Evolutionary conservation across 805 yeast genomes (phyloP), one percentile per base, ranked within the genome.

Genomic region (Hemisphaericaspora nanyangensis): DNA sequence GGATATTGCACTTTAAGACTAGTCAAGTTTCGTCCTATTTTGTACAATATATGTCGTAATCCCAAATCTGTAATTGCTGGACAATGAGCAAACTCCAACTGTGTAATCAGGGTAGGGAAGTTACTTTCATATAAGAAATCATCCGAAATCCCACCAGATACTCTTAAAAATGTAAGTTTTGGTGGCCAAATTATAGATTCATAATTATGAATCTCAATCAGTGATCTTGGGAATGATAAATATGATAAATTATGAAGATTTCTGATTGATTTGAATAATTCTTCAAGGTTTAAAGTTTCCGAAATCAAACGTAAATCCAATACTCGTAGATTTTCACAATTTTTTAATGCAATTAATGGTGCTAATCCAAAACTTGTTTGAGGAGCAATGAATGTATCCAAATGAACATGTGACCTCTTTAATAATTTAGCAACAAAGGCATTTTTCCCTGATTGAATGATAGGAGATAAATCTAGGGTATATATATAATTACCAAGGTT

Each of bases 341-440:
- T 68, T 42, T 85, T 75, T 32, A 93, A 68, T 36, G 95, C 80
- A n/a, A 87, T 75, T 48, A 91, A 63, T 1, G 98, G 97, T 2
- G 95, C 85, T 35, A 80, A 74, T 0, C 99, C 99, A 66, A 93
- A 91, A 63, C 95, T 84, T 24, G 97, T 82, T 56, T 91, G 98
- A 3, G 98, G 96, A 0, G 98, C 96, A 6, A 85, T 75, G 51
- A 93, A 89, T 8, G 71, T 65, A 46, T 79, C 76, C 35, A 93
- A 64, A 28, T 70, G 74, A 15, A 71, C 58, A 7, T 89, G 76
- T 39, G 96, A 85, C 29, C 96, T 71, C 51, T 95, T 77, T 39
- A 93, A 65, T 6, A 93, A 57, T 47, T 85, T 82, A 0, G 97
- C 87, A 10, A 91, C 88, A 58, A 72, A 84, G 5, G 97, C 91